Percentiles rank a stretch among this genome's conserved stretches.
Conservation (phyloP, 202 grass and related monocot genomes). For the Setaria italica region DNA sequence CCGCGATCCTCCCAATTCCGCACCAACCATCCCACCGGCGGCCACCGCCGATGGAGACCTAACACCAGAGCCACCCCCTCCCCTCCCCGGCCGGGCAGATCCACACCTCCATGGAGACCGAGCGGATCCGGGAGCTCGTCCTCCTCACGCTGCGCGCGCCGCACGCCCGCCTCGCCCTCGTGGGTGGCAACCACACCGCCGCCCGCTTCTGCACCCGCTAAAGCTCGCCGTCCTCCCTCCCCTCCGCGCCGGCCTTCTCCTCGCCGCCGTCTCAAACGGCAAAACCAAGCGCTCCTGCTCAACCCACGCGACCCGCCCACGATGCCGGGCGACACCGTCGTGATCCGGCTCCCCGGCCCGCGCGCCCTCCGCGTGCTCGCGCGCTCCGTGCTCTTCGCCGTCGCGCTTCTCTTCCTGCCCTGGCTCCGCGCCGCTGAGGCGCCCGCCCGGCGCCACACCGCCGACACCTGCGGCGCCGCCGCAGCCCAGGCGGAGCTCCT, state of each 20-base stretch:
- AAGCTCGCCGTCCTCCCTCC: neutral
- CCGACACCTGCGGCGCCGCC: constrained; percentile 35
- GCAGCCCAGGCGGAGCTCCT: constrained; percentile 59
- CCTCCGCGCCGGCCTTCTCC: constrained; percentile 11
- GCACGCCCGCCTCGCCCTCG: constrained; percentile 75
- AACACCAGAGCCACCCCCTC: neutral
- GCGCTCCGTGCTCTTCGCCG: constrained; percentile 68
- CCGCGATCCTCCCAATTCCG: constrained; percentile 2
- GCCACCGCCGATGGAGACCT: constrained; percentile 57
- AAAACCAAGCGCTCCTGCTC: neutral
- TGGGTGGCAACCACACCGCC: constrained; percentile 98
- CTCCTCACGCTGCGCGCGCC: constrained; percentile 68
- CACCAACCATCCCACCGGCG: constrained; percentile 31
- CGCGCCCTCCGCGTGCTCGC: constrained; percentile 56
- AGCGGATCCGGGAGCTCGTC: constrained; percentile 69
- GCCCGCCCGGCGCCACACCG: constrained; percentile 28
- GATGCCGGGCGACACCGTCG: constrained; percentile 50
- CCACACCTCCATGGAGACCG: constrained; percentile 59
- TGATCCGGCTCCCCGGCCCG: constrained; percentile 67
- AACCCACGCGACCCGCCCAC: neutral
- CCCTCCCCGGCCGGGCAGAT: neutral
- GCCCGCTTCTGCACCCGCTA: constrained; percentile 94
- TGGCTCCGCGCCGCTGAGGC: constrained; percentile 51
- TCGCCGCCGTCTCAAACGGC: neutral
- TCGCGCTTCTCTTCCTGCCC: constrained; percentile 62